These are phyloP conservation scores for Russula griseocarnosa DNA, from an alignment of 768 basidiomycete genomes.

Conservation along the genomic window DNA sequence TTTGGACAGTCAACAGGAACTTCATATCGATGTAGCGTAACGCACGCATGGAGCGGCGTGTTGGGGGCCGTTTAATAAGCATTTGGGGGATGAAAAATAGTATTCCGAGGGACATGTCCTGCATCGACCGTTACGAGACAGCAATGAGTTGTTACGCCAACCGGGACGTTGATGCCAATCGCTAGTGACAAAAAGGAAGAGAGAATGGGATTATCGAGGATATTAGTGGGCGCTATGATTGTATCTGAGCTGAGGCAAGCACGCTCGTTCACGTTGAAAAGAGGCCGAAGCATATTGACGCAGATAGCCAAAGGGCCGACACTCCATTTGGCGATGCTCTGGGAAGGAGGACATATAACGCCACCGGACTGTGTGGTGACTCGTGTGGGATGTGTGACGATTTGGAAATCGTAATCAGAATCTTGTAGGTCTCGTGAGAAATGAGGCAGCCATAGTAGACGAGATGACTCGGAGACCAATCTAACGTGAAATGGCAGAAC, in stretches of 20 bases:
- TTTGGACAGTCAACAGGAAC: not conserved
- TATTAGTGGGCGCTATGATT: too few relatives aligned
- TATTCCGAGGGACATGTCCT: not conserved
- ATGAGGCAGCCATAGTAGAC: not conserved
- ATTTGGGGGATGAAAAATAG: not conserved
- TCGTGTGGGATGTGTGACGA: not conserved
- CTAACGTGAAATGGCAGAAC: not conserved
- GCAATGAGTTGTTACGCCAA: not conserved
- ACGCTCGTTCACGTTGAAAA: not conserved
- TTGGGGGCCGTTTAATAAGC: not conserved
- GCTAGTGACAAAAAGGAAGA: not conserved
- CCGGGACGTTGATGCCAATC: not conserved
- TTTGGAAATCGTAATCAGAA: not conserved
- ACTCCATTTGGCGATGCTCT: not conserved
- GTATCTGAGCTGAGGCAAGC: not conserved
- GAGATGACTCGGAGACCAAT: not conserved
- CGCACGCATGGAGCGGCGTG: not conserved
- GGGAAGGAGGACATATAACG: too few relatives aligned
- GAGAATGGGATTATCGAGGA: not conserved
- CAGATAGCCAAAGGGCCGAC: not conserved
- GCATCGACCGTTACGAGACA: not conserved
- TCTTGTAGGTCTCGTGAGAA: not conserved
- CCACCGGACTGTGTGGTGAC: not conserved
- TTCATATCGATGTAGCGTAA: not conserved
- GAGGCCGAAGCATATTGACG: not conserved